These are phyloP conservation scores for Penicillium sp. DNA, from an alignment of 2,329 filamentous ascomycete species.

Conservation along the genomic window DNA sequence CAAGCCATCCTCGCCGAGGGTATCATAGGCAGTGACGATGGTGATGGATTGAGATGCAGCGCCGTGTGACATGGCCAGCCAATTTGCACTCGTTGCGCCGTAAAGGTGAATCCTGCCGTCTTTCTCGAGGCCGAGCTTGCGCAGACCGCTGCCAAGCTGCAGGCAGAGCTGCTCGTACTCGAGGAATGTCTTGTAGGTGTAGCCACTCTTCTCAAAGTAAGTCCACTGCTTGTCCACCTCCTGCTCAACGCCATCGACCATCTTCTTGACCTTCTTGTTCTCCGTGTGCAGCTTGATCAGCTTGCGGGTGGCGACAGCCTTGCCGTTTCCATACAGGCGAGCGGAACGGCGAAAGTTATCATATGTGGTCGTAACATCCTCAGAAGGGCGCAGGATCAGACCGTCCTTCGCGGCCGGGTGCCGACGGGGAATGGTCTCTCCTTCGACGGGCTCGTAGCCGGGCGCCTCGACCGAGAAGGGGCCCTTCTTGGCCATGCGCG, in stretches of 20 bases:
- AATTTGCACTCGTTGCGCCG: slow-evolving; percentile 76
- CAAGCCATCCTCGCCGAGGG: slow-evolving; percentile 76
- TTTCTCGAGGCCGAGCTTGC: slow-evolving; percentile 65
- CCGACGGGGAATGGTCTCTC: slow-evolving; percentile 79
- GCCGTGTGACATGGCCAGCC: slow-evolving; percentile 77
- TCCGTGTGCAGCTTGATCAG: slow-evolving; percentile 75
- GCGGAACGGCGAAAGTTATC: slow-evolving; percentile 71
- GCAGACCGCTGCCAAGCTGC: slow-evolving; percentile 67
- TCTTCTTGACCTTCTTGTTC: slow-evolving; percentile 84
- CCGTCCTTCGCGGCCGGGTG: slow-evolving; percentile 67
- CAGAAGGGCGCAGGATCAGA: slow-evolving; percentile 61
- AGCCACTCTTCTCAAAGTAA: slow-evolving; percentile 77
- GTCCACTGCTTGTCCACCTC: slow-evolving; percentile 89
- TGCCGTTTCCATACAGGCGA: slow-evolving; percentile 57
- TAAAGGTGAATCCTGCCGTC: slow-evolving; percentile 73
- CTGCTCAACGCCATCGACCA: slow-evolving; percentile 71
- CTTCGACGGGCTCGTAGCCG: slow-evolving; percentile 63
- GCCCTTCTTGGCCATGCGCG: slow-evolving; percentile 59
- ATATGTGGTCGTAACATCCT: slow-evolving; percentile 70
- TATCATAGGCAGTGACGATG: slow-evolving; percentile 93
- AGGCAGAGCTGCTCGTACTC: slow-evolving; percentile 70
- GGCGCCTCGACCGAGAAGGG: slow-evolving; percentile 72
- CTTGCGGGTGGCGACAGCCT: slow-evolving; percentile 65
- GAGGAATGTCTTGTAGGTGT: slow-evolving; percentile 70
- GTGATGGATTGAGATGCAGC: slow-evolving; percentile 78